Evolutionary conservation across 768 basidiomycete species (phyloP).

Genomic region (Cubamyces lactineus): DNA sequence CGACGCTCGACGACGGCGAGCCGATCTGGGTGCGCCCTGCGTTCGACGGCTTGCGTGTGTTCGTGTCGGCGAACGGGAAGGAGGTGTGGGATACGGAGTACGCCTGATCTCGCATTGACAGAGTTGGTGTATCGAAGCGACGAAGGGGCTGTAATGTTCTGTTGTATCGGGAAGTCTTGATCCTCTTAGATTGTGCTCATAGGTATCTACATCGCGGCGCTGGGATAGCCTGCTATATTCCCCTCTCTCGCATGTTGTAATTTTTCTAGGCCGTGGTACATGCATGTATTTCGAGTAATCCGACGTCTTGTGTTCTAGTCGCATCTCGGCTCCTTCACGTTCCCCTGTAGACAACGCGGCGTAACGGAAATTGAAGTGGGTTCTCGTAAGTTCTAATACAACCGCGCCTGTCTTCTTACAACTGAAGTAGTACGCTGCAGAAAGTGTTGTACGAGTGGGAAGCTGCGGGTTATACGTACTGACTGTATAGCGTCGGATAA

Average conservation of each 20-base stretch:
- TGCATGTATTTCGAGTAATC: not conserved
- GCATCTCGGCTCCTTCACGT: no score
- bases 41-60: conserved; percentile 71
- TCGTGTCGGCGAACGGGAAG: conserved; percentile 43
- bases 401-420: no score
- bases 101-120: conserved; percentile 31
- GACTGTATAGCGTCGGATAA: not conserved
- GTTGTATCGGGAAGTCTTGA: not conserved
- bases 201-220: not conserved
- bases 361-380: no score
- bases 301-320: no score
- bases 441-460: no score
- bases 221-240: not conserved
- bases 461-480: no score
- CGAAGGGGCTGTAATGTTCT: not conserved
- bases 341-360: no score
- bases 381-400: no score
- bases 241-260: conserved; percentile 1
- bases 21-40: conserved; percentile 69
- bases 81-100: conserved; percentile 59
- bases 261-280: not conserved
- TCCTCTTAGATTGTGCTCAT: not conserved
- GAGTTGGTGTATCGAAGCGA: no score
- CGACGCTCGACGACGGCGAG: conserved; percentile 51
- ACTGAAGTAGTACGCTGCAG: no score